Conservation (phyloP, 225 moss, liverwort and hornwort species). For the Climacium dendroides region DNA sequence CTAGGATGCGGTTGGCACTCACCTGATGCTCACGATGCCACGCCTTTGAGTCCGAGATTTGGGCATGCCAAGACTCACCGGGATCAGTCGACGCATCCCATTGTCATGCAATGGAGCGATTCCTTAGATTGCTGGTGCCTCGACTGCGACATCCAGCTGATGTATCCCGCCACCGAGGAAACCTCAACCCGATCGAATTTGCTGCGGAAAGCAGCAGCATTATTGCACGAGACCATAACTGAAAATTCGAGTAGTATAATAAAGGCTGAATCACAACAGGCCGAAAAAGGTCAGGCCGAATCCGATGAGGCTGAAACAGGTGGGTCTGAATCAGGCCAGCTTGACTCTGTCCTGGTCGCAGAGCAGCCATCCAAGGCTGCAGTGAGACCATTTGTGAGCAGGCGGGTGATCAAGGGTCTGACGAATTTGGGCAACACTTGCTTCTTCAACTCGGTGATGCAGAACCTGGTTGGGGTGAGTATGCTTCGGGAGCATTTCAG, state of each 20-base stretch:
- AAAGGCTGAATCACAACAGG: background rate
- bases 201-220: slow-evolving; percentile 20
- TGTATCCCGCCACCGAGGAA: background rate
- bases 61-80: slow-evolving; percentile 37
- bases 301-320: background rate
- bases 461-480: slow-evolving; percentile 73
- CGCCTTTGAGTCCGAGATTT: background rate
- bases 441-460: slow-evolving; percentile 94
- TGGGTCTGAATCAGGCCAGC: background rate
- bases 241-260: background rate
- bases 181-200: background rate
- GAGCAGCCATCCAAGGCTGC: background rate
- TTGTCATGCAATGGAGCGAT: slow-evolving; percentile 42
- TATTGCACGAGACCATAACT: slow-evolving; percentile 21
- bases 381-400: background rate
- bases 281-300: no score
- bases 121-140: slow-evolving; percentile 53
- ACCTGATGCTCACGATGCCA: background rate
- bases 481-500: slow-evolving; percentile 63
- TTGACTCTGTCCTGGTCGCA: background rate
- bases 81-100: slow-evolving; percentile 29
- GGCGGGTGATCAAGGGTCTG: slow-evolving; percentile 68
- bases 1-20: slow-evolving; percentile 25
- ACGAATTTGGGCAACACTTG: slow-evolving; percentile 82
- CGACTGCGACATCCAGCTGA: slow-evolving; percentile 9